A percentile compares a stretch with the other conserved stretches of the same genome.
Evolutionary conservation across 2,329 filamentous ascomycete genomes (phyloP).

Genomic region (Ophiostoma ulmi): DNA sequence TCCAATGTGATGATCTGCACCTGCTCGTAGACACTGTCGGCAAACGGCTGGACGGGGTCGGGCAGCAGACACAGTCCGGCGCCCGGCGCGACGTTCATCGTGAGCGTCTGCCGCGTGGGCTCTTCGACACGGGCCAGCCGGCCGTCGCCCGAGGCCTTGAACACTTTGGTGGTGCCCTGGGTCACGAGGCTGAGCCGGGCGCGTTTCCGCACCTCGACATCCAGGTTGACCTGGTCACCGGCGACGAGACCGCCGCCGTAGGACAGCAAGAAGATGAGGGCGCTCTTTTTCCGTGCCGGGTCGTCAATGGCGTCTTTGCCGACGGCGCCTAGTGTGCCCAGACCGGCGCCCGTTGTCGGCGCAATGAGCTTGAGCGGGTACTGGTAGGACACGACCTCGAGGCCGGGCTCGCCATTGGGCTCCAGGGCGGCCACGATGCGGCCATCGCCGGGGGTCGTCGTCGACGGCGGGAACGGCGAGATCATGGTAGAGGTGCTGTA

Average conservation of each 20-base stretch:
- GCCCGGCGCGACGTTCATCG: conserved; percentile 45
- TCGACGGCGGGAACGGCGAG: conserved; percentile 72
- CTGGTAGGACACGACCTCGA: conserved; percentile 75
- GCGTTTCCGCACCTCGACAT: conserved; percentile 56
- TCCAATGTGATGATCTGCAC: conserved; percentile 36
- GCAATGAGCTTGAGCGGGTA: conserved; percentile 94
- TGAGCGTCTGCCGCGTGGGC: conserved; percentile 53
- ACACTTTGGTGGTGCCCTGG: conserved; percentile 89
- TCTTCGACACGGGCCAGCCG: conserved; percentile 22
- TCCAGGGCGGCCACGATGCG: conserved; percentile 67
- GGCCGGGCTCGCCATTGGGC: conserved; percentile 64
- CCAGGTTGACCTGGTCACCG: conserved; percentile 74
- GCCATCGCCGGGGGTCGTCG: conserved; percentile 71
- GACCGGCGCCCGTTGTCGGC: conserved; percentile 45
- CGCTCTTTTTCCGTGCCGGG: conserved; percentile 48
- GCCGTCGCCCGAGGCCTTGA: conserved; percentile 56
- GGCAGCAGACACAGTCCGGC: conserved; percentile 66
- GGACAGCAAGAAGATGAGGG: conserved; percentile 83
- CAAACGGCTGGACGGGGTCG: conserved; percentile 90
- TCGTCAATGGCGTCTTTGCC: conserved; percentile 31
- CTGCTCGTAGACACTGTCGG: conserved; percentile 76
- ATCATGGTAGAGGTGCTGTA: conserved; percentile 36
- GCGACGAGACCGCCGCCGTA: conserved; percentile 92
- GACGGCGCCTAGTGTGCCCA: not conserved
- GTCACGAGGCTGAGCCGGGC: conserved; percentile 65